Base-by-base conservation (phyloP, 331 rosid genomes). In the Stylosanthes scabra region DNA sequence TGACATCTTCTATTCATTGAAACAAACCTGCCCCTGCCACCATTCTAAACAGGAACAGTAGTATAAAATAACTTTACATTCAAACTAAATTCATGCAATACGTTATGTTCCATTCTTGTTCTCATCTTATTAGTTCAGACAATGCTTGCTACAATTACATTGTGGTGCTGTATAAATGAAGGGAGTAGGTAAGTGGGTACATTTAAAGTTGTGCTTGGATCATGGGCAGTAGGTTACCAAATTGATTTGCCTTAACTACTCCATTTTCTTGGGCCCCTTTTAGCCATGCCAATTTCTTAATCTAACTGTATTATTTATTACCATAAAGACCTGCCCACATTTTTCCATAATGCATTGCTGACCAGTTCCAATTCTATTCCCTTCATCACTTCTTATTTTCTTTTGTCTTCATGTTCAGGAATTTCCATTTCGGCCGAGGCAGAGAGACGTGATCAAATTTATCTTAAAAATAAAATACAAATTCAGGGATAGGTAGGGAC, bases 231-330 rank as follows among this genome's bases (percentile, higher is more conserved):
- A 76, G 81, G 91, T 83, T 74, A 78, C 74, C 74, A 47, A 87
- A 86, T 83, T 86, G 41, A 86, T 80, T 75, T 74, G 58, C 64
- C 64, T 76, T 83, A 88, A 81, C 93, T n/a, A 75, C 90, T 76
- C 69, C 72, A n/a, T 77, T 31, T 55, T 70, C 45, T 72, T 74
- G 73, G 83, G 59, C 9, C 79, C 86, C 62, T 39, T 59, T 7
- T 42, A n/a, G 56, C 25, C 15, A 0, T 31, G 8, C 40, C 67
- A 42, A 59, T 44, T 9, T 71, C 55, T 47, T 46, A 11, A 40
- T 74, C 57, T n/a, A 63, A 52, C 13, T 31, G 37, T 31, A 3
- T 63, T 11, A 10, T 54, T 27, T 15, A 25, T 11, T 62, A 51
- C 79, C 55, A 62, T 39, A 34, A 72, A 50, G 27, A 61, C 66